Conservation (phyloP, 2,329 filamentous ascomycete genomes). For the Apiospora pterosperma region DNA sequence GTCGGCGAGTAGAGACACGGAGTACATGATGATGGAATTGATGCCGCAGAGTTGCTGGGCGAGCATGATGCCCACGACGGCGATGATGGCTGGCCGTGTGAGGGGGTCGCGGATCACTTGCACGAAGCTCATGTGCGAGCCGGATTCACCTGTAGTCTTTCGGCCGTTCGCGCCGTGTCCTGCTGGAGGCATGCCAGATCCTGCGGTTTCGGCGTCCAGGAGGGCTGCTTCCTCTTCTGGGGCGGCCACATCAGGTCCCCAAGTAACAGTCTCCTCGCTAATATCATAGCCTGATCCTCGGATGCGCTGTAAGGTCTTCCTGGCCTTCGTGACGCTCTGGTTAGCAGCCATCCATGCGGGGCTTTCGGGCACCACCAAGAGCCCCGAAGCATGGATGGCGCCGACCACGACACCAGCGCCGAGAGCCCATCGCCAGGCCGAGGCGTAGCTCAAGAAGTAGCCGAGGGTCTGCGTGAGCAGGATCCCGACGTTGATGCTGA, state of each 20-base stretch:
- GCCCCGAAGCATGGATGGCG: slow-evolving; percentile 60
- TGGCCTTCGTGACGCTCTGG: slow-evolving; percentile 59
- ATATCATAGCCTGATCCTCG: slow-evolving; percentile 68
- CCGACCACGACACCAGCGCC: slow-evolving; percentile 69
- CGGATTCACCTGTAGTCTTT: slow-evolving; percentile 19
- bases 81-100: slow-evolving; percentile 72
- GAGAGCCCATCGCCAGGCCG: slow-evolving; percentile 81
- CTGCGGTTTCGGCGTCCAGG: slow-evolving; percentile 50
- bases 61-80: slow-evolving; percentile 87
- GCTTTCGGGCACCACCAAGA: slow-evolving; percentile 81
- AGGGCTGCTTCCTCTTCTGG: slow-evolving; percentile 57
- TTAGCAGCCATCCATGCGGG: slow-evolving; percentile 80
- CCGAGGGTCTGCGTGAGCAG: slow-evolving; percentile 79
- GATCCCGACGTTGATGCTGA: slow-evolving; percentile 92
- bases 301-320: slow-evolving; percentile 68
- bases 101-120: slow-evolving; percentile 64
- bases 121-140: slow-evolving; percentile 54
- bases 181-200: slow-evolving; percentile 17
- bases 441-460: slow-evolving; percentile 78
- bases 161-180: slow-evolving; percentile 19
- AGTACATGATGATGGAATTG: slow-evolving; percentile 99
- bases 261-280: slow-evolving; percentile 66
- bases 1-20: slow-evolving; percentile 79
- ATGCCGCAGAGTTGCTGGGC: slow-evolving; percentile 91
- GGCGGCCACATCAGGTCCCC: slow-evolving; percentile 43